Evolutionary conservation across 139 green algal genomes (phyloP).

Genomic region (Volvox reticuliferus): DNA sequence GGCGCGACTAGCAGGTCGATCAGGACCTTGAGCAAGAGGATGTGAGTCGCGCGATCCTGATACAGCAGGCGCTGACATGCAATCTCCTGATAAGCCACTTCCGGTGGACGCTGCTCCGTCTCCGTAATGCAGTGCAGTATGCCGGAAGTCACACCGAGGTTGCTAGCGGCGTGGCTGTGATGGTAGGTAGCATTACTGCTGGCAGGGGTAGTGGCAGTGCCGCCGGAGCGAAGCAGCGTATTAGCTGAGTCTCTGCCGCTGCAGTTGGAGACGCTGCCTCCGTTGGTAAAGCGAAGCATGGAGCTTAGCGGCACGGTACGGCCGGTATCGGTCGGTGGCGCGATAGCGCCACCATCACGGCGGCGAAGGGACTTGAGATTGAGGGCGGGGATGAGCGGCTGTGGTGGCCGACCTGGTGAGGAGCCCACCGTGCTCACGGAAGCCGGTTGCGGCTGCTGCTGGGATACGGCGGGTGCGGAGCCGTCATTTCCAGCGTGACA

Average conservation of each 20-base stretch:
- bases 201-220: background rate
- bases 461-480: background rate
- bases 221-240: background rate
- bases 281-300: background rate
- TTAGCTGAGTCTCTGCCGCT: constrained; percentile 25
- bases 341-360: background rate
- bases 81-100: constrained; percentile 10
- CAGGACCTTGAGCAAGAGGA: constrained; percentile 67
- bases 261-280: constrained; percentile 5
- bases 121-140: constrained; percentile 13
- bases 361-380: constrained; percentile 35
- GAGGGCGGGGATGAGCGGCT: constrained; percentile 8
- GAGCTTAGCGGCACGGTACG: constrained; percentile 29
- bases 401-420: too few relatives aligned
- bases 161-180: background rate
- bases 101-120: background rate
- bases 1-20: constrained; percentile 67
- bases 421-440: background rate
- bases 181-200: background rate
- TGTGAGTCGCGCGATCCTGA: constrained; percentile 60
- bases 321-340: constrained; percentile 16
- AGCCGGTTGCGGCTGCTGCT: background rate
- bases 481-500: background rate
- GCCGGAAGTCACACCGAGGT: background rate
- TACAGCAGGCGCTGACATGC: constrained; percentile 46